Percentiles rank a stretch among this genome's conserved stretches.
Conservation (phyloP, 148 eudicot species). For the Salicornia ramosissima region DNA sequence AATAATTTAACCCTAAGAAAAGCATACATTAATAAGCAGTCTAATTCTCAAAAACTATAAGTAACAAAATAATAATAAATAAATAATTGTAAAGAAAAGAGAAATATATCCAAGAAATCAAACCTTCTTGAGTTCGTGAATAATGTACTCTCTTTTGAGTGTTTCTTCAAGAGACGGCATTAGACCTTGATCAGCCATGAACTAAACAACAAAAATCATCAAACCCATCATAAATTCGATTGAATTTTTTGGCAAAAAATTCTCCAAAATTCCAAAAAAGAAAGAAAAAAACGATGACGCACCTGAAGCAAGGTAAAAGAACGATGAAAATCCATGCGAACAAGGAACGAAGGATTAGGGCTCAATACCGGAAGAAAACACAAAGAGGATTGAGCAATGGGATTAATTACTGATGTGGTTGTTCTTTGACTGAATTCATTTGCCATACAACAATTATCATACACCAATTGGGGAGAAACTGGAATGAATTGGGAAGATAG, state of each 20-base stretch:
- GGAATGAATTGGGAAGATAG: too few species aligned
- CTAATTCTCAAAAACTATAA: too few species aligned
- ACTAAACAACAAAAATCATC: constrained; percentile 24
- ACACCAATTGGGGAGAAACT: too few species aligned
- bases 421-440: constrained; percentile 7
- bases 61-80: background rate
- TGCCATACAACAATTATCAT: constrained; percentile 18
- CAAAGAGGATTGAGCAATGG: background rate
- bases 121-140: constrained; percentile 50
- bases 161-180: constrained; percentile 48
- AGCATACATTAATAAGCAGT: too few species aligned
- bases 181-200: constrained; percentile 44
- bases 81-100: background rate
- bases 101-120: background rate
- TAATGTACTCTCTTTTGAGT: constrained; percentile 33
- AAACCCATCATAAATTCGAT: background rate
- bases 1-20: too few species aligned
- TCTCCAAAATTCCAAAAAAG: background rate
- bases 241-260: too few species aligned
- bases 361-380: constrained; percentile 17
- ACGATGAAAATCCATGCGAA: constrained; percentile 30
- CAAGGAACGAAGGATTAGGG: constrained; percentile 10
- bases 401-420: background rate
- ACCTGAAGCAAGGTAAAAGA: constrained; percentile 37
- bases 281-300: background rate